Evolutionary conservation across 768 basidiomycete genomes (phyloP), one percentile per base, ranked within the genome.

Genomic region (Candolleomyces efflorescens): DNA sequence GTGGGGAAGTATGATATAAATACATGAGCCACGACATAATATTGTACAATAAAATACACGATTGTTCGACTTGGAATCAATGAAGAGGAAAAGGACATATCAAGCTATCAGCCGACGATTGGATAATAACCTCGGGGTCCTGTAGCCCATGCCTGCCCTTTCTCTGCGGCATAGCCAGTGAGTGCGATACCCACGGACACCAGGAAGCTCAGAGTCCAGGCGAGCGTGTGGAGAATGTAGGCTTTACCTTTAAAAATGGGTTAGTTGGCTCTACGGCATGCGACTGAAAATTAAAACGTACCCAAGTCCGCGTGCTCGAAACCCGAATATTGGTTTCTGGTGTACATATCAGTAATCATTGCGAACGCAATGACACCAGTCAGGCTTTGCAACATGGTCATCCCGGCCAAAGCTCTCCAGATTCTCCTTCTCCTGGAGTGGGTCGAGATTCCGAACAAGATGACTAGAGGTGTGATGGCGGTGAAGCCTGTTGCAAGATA

Each of bases 401-500:
- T 69, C 15, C 81, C 82, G 7, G 87, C 87, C 1, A 87, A 85
- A 1, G 82, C 85, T 66, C 80, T 83, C 90, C 90, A 92, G 32
- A 90, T 85, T 61, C 90, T 81, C 58, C 88, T 76, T 62, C 90
- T 77, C 52, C 89, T 77, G 15, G 88, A 88, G 64, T 83, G 83
- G 0, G 90, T 90, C 65, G 80, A 88, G 18, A 89, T 78, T 3
- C 90, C 89, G 57, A 91, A 76, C 43, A 85, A 65, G 49, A 92
- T 76, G 7, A 87, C 74, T 0, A 78, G 64, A 38, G 88, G 70
- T 3, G 87, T 81, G 24, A 84, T 71, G 48, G 73, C 78, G 7
- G 81, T 85, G 67, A 87, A 87, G 3, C 88, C 85, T 32, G 84
- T 76, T 45, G 81, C 81, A 10, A 90, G 68, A 66, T 87, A 81